phyloP scores from a whole-genome alignment of 202 grass and related monocot genomes.

The Sporobolus alterniflorus region DNA sequence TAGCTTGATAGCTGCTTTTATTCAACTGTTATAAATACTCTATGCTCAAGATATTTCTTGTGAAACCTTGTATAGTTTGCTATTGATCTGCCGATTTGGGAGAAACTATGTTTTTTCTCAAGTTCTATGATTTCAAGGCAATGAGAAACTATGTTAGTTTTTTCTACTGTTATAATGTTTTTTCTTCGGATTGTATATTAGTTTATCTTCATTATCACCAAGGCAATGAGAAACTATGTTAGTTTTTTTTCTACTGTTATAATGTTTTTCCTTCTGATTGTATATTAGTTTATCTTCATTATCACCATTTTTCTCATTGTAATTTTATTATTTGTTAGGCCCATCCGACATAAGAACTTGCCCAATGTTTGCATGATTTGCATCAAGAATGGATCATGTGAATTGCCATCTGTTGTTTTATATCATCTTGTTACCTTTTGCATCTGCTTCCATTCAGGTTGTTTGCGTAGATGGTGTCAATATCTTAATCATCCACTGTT shows the following conservation, averaged over 20 bases:
- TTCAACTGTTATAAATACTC: no score
- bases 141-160: slow-evolving; percentile 7
- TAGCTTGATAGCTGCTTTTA: no score
- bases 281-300: not conserved
- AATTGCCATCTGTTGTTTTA: slow-evolving; percentile 31
- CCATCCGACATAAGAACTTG: slow-evolving; percentile 70
- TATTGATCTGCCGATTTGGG: no score
- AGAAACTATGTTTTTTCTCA: slow-evolving; percentile 92
- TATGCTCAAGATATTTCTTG: no score
- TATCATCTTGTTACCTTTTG: not conserved
- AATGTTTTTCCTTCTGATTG: no score
- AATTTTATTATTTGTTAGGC: slow-evolving; percentile 57
- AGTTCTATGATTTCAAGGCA: slow-evolving; percentile 84
- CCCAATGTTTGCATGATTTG: slow-evolving; percentile 79
- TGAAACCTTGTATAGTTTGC: no score
- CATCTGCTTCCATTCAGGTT: not conserved
- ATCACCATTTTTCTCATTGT: slow-evolving; percentile 42
- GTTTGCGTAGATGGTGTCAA: not conserved
- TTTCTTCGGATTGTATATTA: not conserved
- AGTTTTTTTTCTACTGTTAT: slow-evolving; percentile 16
- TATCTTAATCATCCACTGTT: not conserved
- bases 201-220: not conserved
- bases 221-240: slow-evolving; percentile 42
- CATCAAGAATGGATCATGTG: slow-evolving; percentile 70
- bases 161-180: not conserved